These are phyloP conservation scores for Rhododendron molle DNA, from an alignment of 148 eudicot species.

Conservation along the genomic window DNA sequence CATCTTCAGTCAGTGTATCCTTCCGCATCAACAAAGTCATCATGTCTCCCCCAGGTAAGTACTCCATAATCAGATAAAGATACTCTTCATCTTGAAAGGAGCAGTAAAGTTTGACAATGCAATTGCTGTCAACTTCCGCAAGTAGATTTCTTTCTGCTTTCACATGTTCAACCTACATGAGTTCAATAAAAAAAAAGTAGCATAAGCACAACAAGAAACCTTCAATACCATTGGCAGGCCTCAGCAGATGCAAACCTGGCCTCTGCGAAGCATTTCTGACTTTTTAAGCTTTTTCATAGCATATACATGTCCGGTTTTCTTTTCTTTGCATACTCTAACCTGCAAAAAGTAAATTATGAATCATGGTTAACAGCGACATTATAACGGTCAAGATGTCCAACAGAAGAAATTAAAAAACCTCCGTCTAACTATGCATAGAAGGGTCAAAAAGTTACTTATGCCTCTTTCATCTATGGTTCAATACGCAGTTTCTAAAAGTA, in stretches of 20 bases:
- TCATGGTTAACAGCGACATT: background rate
- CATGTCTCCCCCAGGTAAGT: slow-evolving; percentile 99
- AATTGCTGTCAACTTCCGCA: slow-evolving; percentile 99
- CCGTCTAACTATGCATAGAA: background rate
- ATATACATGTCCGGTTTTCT: slow-evolving; percentile 84
- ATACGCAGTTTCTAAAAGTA: background rate
- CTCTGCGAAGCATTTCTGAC: slow-evolving; percentile 97
- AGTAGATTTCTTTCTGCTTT: slow-evolving; percentile 97
- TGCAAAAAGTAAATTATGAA: slow-evolving; percentile 21
- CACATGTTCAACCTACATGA: slow-evolving; percentile 89
- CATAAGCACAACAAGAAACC: slow-evolving; percentile 15
- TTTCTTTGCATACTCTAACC: slow-evolving; percentile 94
- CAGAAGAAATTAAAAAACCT: slow-evolving; percentile 7
- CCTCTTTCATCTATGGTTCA: background rate
- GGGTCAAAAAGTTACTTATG: background rate
- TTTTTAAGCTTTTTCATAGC: slow-evolving; percentile 99
- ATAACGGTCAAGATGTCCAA: background rate
- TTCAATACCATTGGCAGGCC: background rate
- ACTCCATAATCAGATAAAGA: slow-evolving; percentile 96
- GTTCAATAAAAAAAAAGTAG: background rate
- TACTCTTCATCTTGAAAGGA: slow-evolving; percentile 98
- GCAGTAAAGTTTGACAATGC: slow-evolving; percentile 98
- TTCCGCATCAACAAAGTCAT: slow-evolving; percentile 98
- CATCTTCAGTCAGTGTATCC: slow-evolving; percentile 89
- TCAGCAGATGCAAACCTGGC: slow-evolving; percentile 55